Base-by-base conservation (phyloP, 768 basidiomycete species). In the Mycena floridula region DNA sequence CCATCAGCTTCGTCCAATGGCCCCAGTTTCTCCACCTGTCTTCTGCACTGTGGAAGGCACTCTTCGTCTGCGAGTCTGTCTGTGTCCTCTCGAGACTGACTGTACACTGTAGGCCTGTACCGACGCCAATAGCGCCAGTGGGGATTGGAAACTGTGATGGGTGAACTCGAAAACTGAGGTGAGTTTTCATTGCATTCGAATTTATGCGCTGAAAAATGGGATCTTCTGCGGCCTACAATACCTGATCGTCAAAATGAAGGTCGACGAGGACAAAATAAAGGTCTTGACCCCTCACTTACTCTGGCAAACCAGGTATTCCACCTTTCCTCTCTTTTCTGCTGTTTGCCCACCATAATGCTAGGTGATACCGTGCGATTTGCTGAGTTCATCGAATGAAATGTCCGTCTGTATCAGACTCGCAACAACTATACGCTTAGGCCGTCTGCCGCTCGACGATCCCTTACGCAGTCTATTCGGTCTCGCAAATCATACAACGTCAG, bases 161-260 rank as follows among this genome's bases (percentile, higher is more conserved):
- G n/a, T n/a, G n/a, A n/a, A n/a, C n/a, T n/a, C n/a, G n/a, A n/a
- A n/a, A n/a, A n/a, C n/a, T n/a, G n/a, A n/a, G n/a, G n/a, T n/a
- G n/a, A n/a, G n/a, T n/a, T n/a, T n/a, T n/a, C n/a, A n/a, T n/a
- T n/a, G n/a, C n/a, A n/a, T n/a, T n/a, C n/a, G n/a, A n/a, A n/a
- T n/a, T n/a, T n/a, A n/a, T n/a, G n/a, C n/a, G n/a, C n/a, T n/a
- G n/a, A n/a, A n/a, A n/a, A n/a, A n/a, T n/a, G n/a, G n/a, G n/a
- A n/a, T n/a, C n/a, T n/a, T n/a, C n/a, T n/a, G n/a, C n/a, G n/a
- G n/a, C n/a, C n/a, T n/a, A n/a, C n/a, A n/a, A n/a, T n/a, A n/a
- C n/a, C n/a, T n/a, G n/a, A 90, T 99, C 65, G 84, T 98, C 60
- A 95, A 93, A 69, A 96, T 98, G 92, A 96, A 98, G 72, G 62